phyloP scores from a whole-genome alignment of 495 filamentous ascomycete genomes.

The Aspergillus carlsbadensis region DNA sequence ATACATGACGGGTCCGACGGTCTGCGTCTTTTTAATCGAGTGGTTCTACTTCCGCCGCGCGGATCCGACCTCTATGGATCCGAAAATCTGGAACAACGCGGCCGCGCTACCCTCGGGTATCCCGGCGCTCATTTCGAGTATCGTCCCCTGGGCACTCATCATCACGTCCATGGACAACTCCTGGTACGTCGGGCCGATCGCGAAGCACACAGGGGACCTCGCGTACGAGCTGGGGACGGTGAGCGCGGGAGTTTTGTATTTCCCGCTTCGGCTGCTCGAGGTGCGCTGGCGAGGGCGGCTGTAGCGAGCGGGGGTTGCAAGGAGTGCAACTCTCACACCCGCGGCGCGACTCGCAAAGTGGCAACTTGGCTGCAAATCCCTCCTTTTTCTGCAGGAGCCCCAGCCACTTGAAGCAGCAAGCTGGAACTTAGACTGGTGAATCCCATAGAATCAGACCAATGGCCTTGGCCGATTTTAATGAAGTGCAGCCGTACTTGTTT shows the following conservation, averaged over 20 bases:
- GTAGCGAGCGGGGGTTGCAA: not conserved
- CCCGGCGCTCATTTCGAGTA: not conserved
- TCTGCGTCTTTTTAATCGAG: conserved; percentile 2
- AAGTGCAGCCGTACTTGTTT: too few relatives aligned
- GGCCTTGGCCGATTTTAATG: too few relatives aligned
- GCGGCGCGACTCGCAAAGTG: too few relatives aligned
- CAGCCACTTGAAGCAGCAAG: too few relatives aligned
- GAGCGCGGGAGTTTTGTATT: not conserved
- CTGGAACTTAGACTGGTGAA: too few relatives aligned
- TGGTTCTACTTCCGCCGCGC: conserved; percentile 1
- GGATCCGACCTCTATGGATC: not conserved
- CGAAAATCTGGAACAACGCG: not conserved
- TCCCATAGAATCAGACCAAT: too few relatives aligned
- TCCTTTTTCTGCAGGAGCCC: too few relatives aligned
- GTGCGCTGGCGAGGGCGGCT: not conserved
- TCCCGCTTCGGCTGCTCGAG: not conserved
- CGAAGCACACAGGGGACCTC: not conserved
- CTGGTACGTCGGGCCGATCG: conserved; percentile 1
- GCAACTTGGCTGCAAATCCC: too few relatives aligned
- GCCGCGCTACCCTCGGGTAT: not conserved
- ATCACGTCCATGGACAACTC: not conserved
- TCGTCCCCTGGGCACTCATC: conserved; percentile 1
- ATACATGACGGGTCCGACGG: not conserved
- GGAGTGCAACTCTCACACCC: too few relatives aligned
- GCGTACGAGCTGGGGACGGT: conserved; percentile 2